These are phyloP conservation scores for Linnemannia exigua DNA, from an alignment of 192 early-diverging fungal genomes.

Conservation along the genomic window DNA sequence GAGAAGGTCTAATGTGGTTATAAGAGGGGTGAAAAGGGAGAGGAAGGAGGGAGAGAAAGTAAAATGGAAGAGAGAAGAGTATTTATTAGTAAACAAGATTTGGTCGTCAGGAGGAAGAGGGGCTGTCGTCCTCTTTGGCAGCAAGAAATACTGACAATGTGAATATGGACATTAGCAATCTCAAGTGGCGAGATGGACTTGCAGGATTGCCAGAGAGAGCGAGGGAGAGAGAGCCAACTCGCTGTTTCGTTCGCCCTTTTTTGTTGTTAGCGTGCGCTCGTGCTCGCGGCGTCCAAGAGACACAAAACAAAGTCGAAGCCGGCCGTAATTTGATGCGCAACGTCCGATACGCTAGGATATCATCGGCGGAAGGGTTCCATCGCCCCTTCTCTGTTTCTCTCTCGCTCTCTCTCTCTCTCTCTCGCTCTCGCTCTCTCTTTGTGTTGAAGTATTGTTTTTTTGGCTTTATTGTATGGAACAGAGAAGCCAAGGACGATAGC, in stretches of 20 bases:
- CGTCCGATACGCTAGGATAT: slow-evolving; percentile 10
- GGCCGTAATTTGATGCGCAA: slow-evolving; percentile 9
- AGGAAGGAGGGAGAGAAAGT: background rate
- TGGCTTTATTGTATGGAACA: background rate
- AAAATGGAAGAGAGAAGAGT: background rate
- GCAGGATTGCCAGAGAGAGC: background rate
- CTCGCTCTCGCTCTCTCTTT: background rate
- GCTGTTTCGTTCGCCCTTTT: background rate
- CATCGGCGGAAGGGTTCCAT: background rate
- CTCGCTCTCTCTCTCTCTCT: background rate
- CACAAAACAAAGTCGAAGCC: background rate
- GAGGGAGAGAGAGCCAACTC: background rate
- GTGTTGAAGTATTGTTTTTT: background rate
- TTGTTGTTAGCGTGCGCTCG: background rate
- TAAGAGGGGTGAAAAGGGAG: background rate
- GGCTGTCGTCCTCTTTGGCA: background rate
- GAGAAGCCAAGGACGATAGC: background rate
- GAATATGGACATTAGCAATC: slow-evolving; percentile 9
- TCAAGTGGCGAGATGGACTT: slow-evolving; percentile 11
- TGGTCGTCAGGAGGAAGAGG: background rate
- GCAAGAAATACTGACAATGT: background rate
- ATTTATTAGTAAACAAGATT: slow-evolving; percentile 1
- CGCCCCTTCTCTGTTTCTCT: background rate
- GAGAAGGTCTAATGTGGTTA: background rate
- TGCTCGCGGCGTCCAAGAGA: slow-evolving; percentile 8